Percentiles rank a stretch among this genome's conserved stretches.
Conservation (phyloP, 176 grass and related monocot genomes). For the Urochloa ruziziensis region DNA sequence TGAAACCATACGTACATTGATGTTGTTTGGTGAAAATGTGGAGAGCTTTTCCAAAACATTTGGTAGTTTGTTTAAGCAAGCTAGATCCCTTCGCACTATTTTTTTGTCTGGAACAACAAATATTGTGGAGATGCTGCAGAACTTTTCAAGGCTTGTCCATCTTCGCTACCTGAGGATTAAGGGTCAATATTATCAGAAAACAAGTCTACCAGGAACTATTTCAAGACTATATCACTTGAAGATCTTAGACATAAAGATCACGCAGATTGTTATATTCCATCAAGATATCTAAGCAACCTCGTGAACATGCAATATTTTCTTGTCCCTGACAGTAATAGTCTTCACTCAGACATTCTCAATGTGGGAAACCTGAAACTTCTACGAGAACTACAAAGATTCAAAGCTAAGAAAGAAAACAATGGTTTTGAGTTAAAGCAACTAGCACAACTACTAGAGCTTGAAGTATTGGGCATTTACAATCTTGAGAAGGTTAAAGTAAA, state of each 20-base stretch:
- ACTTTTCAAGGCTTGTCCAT: not conserved
- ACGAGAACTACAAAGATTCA: not conserved
- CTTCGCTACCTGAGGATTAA: conserved; percentile 3
- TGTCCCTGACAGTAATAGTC: no score
- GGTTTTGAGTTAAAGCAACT: not conserved
- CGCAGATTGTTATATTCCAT: rapidly evolving
- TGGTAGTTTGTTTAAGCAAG: not conserved
- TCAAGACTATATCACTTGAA: not conserved
- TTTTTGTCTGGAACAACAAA: not conserved
- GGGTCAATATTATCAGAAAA: no score
- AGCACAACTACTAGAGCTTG: not conserved
- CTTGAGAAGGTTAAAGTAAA: not conserved
- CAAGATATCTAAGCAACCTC: not conserved
- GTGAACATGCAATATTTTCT: not conserved
- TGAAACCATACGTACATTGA: not conserved
- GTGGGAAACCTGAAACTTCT: not conserved
- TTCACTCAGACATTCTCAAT: not conserved
- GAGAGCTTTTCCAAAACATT: not conserved
- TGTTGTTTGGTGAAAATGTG: conserved; percentile 8
- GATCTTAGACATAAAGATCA: not conserved
- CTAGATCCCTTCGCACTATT: not conserved
- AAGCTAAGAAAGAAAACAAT: not conserved
- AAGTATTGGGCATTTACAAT: not conserved
- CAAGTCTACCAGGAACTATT: not conserved
- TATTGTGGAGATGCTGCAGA: not conserved